Percentiles rank a stretch among this genome's conserved stretches.
Evolutionary conservation across 1,139 yeast species (phyloP).

Genomic region (Diutina sp.): DNA sequence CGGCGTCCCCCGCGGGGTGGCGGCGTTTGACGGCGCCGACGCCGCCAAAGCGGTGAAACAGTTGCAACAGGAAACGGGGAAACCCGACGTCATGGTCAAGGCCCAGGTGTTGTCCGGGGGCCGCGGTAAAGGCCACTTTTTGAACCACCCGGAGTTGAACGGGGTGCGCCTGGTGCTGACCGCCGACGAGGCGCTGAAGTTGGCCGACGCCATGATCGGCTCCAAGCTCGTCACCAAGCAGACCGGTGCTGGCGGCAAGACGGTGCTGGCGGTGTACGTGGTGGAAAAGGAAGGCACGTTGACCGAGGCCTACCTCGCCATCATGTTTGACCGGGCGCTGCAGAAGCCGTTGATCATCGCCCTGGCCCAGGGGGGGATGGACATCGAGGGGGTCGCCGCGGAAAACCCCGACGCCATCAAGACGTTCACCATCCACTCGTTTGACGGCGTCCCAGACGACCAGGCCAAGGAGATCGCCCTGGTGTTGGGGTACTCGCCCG

Average conservation of each 20-base stretch:
- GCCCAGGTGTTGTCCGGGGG: conserved; percentile 99
- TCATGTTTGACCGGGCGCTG: conserved; percentile 84
- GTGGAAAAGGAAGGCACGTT: conserved; percentile 90
- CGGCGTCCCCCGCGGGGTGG: conserved; percentile 83
- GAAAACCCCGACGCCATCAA: conserved; percentile 86
- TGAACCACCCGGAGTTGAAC: conserved; percentile 84
- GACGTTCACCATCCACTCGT: conserved; percentile 70
- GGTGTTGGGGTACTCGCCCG: conserved; percentile 68
- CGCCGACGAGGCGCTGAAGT: conserved; percentile 77
- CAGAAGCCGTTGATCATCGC: conserved; percentile 93
- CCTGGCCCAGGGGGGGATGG: conserved; percentile 98
- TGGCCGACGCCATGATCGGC: conserved; percentile 81
- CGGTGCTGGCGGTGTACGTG: conserved; percentile 91
- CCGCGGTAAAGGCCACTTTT: conserved; percentile 95
- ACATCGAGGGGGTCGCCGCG: conserved; percentile 96
- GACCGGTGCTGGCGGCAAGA: conserved; percentile 95
- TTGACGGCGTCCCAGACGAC: conserved; percentile 68
- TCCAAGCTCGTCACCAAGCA: conserved; percentile 95
- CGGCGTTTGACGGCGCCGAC: conserved; percentile 82
- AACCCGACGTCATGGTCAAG: conserved; percentile 82
- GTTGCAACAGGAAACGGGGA: conserved; percentile 20
- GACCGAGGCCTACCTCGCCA: conserved; percentile 92
- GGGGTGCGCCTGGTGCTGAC: conserved; percentile 88
- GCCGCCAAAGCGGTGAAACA: conserved; percentile 71
- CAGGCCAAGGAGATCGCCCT: conserved; percentile 70